These are phyloP conservation scores for Sonneratia caseolaris DNA, from an alignment of 345 rosid genomes.

Conservation along the genomic window DNA sequence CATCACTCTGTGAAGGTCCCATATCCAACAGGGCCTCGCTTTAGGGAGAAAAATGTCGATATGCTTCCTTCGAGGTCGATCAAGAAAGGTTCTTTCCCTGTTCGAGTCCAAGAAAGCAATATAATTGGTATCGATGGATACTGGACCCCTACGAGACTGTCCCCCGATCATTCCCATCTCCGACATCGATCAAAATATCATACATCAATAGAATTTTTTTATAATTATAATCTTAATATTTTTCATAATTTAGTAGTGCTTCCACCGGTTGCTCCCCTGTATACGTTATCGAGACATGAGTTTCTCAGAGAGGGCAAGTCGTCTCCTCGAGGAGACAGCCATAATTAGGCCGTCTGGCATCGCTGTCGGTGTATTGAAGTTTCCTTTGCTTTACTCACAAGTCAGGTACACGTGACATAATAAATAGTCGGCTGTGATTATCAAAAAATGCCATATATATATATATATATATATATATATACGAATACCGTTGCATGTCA, in stretches of 20 bases:
- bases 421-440: not conserved
- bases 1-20: not conserved
- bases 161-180: not conserved
- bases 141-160: not conserved
- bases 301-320: not conserved
- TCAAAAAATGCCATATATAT: not conserved
- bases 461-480: too few relatives aligned
- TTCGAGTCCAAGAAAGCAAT: not conserved
- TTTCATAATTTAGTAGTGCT: too few relatives aligned
- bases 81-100: not conserved
- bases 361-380: not conserved
- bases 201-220: too few relatives aligned
- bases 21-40: not conserved
- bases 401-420: constrained; percentile 2
- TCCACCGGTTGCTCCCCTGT: too few relatives aligned
- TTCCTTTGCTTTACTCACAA: constrained; percentile 4
- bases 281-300: not conserved
- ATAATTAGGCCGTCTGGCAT: not conserved
- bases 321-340: not conserved
- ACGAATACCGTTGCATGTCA: not conserved
- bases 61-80: not conserved
- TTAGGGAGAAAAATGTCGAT: not conserved
- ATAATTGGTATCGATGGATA: not conserved
- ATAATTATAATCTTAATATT: too few relatives aligned
- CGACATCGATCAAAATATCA: not conserved